Evolutionary conservation across 2,329 filamentous ascomycete species (phyloP).

Genomic region (Colletotrichum caudatum): DNA sequence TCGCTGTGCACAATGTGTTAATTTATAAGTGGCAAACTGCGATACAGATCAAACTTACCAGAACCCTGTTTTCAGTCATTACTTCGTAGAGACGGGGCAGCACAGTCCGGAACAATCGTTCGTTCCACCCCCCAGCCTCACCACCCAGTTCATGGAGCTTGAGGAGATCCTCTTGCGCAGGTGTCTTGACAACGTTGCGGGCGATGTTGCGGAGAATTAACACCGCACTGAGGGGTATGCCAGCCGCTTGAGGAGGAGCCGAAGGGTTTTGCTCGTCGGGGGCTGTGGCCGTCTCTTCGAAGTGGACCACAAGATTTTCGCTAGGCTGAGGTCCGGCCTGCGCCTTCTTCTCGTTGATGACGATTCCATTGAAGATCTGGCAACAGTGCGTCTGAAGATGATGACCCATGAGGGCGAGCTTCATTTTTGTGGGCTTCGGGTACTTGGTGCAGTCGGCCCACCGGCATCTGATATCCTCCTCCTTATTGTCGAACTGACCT

Average conservation of each 20-base stretch:
- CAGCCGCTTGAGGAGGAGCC: slow-evolving; percentile 73
- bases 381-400: slow-evolving; percentile 78
- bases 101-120: slow-evolving; percentile 74
- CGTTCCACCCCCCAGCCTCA: slow-evolving; percentile 72
- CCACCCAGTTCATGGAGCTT: slow-evolving; percentile 61
- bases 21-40: neutral
- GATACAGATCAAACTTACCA: slow-evolving; percentile 58
- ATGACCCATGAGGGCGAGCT: slow-evolving; percentile 65
- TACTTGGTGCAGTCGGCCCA: slow-evolving; percentile 77
- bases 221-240: slow-evolving; percentile 82
- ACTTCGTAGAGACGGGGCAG: slow-evolving; percentile 75
- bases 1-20: slow-evolving; percentile 14
- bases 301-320: slow-evolving; percentile 65
- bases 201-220: slow-evolving; percentile 85
- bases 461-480: slow-evolving; percentile 68
- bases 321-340: slow-evolving; percentile 56
- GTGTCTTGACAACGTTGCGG: slow-evolving; percentile 72
- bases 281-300: slow-evolving; percentile 67
- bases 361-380: slow-evolving; percentile 38
- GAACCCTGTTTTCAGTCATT: slow-evolving; percentile 74
- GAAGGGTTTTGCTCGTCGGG: slow-evolving; percentile 71
- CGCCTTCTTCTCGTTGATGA: slow-evolving; percentile 32
- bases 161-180: slow-evolving; percentile 66
- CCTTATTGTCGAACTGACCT: slow-evolving; percentile 68
- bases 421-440: slow-evolving; percentile 56